Base-by-base conservation (phyloP, 2,329 filamentous ascomycete genomes). In the Colletotrichum australisinense region DNA sequence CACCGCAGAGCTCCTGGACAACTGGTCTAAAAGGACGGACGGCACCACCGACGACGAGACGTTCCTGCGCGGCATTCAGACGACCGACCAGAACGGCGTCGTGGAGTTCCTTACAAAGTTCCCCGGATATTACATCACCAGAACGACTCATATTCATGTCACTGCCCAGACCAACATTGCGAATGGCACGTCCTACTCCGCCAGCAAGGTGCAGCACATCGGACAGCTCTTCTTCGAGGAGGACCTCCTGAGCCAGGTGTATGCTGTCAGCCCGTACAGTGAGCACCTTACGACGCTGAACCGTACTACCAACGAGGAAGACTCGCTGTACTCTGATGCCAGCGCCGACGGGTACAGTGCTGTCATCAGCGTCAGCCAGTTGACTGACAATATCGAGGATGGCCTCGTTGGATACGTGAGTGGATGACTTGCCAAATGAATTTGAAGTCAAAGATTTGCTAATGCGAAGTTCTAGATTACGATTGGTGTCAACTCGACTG, bases 331-430 rank as follows among this genome's bases (percentile, higher is more conserved):
- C 65, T 74, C 22, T 84, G 88, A 62, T 82, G 88, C 57, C 76
- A 82, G 30, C 35, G 78, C 83, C 76, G 83, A 86, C 72, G 85
- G 85, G 16, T 64, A 65, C 67, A 86, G 88, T 75, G 88, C 88
- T 0, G 83, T 89, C 75, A 80, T 88, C 63, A 83, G 89, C 76
- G 89, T 88, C 72, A 84, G 86, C 14, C 82, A 86, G 16, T 81
- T 90, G 9, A 88, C 88, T 4, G 85, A 89, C 32, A 79, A 81
- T 35, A 76, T 86, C 8, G 74, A 77, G 1, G 86, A 87, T 65
- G 86, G 86, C 56, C 38, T 42, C 6, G 38, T 42, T 19, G 38
- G 38, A 42, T 42, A 42, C 3, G 38, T 42, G 38, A 42, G 38
- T 42, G 9, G 6, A 42, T 19, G 16, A 19, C 16, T 19, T 42